Percentiles rank a stretch among this genome's conserved stretches.
Conservation (phyloP, 805 yeast genomes). For the Metschnikowia continentalis region DNA sequence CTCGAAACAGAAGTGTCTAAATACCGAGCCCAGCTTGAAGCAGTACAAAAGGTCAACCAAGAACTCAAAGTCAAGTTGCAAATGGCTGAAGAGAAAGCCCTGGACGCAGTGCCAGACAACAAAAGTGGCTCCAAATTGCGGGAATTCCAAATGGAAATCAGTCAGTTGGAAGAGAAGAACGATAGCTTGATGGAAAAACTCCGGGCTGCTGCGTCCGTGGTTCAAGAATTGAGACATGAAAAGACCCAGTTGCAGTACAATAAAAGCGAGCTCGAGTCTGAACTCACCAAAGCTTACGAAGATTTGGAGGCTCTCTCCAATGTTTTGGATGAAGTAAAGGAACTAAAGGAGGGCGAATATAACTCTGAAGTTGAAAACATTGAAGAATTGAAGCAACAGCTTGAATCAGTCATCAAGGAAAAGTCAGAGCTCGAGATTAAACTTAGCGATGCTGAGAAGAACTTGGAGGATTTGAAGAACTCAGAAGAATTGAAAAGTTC, state of each 20-base stretch:
- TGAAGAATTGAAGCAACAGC: background rate
- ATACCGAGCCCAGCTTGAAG: constrained; percentile 19
- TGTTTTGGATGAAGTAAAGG: constrained; percentile 10
- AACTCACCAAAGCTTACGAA: constrained; percentile 13
- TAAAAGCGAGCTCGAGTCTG: constrained; percentile 7
- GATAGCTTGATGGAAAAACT: constrained; percentile 40
- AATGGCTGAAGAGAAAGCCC: constrained; percentile 12
- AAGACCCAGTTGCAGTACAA: constrained; percentile 5
- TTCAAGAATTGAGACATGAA: constrained; percentile 26
- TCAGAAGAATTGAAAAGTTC: background rate
- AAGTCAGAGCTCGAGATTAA: constrained; percentile 14
- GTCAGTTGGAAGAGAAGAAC: constrained; percentile 25
- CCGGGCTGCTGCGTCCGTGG: constrained; percentile 36
- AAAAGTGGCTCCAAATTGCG: constrained; percentile 18
- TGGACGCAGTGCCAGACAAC: background rate
- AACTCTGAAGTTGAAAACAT: background rate
- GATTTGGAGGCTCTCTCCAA: constrained; percentile 10
- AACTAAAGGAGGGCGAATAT: background rate
- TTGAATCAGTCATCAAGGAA: background rate
- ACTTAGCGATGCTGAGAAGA: background rate
- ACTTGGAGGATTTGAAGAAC: constrained; percentile 4
- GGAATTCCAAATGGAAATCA: constrained; percentile 8
- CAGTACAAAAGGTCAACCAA: constrained; percentile 21
- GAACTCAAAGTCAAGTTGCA: constrained; percentile 23
- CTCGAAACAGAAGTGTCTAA: constrained; percentile 29